Percentiles rank a stretch among this genome's conserved stretches.
phyloP scores from a whole-genome alignment of 345 rosid species.

The Litchi chinensis region DNA sequence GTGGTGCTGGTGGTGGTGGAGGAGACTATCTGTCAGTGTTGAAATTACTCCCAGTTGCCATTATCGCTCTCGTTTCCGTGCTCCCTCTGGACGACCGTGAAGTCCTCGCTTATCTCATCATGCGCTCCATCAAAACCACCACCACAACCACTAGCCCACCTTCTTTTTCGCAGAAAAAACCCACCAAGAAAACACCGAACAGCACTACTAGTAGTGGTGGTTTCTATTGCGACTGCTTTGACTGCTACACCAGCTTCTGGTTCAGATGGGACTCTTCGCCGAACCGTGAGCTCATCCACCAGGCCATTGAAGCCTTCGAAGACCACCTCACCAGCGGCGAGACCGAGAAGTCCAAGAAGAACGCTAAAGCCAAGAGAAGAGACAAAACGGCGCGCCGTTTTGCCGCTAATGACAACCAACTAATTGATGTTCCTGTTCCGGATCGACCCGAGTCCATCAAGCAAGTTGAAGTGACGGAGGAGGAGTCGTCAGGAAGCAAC shows the following conservation, averaged over 20 bases:
- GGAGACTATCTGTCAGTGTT: slow-evolving; percentile 52
- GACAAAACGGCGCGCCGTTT: slow-evolving; percentile 47
- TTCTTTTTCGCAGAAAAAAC: slow-evolving; percentile 35
- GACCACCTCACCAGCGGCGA: slow-evolving; percentile 56
- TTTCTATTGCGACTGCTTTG: slow-evolving; percentile 82
- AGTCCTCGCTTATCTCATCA: slow-evolving; percentile 87
- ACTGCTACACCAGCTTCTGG: slow-evolving; percentile 91
- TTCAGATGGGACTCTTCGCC: slow-evolving; percentile 84
- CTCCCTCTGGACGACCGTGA: slow-evolving; percentile 76
- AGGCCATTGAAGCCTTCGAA: slow-evolving; percentile 84
- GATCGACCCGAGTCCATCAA: not conserved
- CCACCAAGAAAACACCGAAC: slow-evolving; percentile 34
- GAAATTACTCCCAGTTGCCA: slow-evolving; percentile 73
- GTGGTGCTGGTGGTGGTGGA: slow-evolving; percentile 3
- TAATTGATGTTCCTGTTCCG: not conserved
- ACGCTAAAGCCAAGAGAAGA: slow-evolving; percentile 40
- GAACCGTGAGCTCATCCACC: slow-evolving; percentile 82
- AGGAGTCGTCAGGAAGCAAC: not conserved
- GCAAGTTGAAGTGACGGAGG: not conserved
- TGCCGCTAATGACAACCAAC: slow-evolving; percentile 3
- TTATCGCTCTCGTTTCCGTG: slow-evolving; percentile 61
- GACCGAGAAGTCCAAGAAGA: slow-evolving; percentile 38
- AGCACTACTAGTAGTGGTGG: slow-evolving; percentile 22
- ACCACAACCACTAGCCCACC: slow-evolving; percentile 9
- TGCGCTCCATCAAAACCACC: slow-evolving; percentile 58